Base-by-base conservation (phyloP, 2,329 filamentous ascomycete genomes). In the Diaporthe helianthi region DNA sequence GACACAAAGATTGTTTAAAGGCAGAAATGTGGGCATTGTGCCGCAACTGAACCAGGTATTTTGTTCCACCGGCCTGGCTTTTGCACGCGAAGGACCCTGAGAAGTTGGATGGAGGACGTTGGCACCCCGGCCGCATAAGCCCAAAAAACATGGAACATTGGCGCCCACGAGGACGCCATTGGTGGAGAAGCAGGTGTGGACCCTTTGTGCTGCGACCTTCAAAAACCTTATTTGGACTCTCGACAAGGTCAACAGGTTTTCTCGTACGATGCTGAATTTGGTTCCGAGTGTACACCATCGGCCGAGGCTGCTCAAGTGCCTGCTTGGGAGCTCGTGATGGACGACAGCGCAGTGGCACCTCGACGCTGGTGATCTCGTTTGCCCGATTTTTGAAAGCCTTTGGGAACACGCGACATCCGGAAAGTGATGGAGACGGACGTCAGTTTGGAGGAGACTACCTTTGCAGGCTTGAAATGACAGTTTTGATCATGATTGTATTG, bases 91-190 rank as follows among this genome's bases (percentile, higher is more conserved):
- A 63, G 38, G 49, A 58, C 60, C 60, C 60, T 65, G 67, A 69
- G 52, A 69, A 69, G 41, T 69, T 69, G 67, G 67, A 49, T 49
- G 44, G 13, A 63, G 44, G 58, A 65, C 52, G 44, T 51, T 44
- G 41, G 38, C 38, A 65, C 29, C 60, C 67, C 52, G 26, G 65
- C 58, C 52, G 31, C 24, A 66, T 69, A 69, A 69, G 61, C 33
- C 44, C 5, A 12, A 65, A 65, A 69, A 66, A 10, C 67, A 55
- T 69, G 67, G 52, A 58, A 47, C 10, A 31, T 12, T 29, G 24
- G n/a, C 44, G 29, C 29, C 24, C 31, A n/a, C 12, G 52, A 15
- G 51, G 15, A 66, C 29, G 15, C 64, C 38, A 66, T 66, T 66
- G 64, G 64, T 36, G 38, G 38, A 66, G 15, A 15, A 4, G 51